Percentiles rank a stretch among this genome's conserved stretches.
phyloP scores from a whole-genome alignment of 2,329 filamentous ascomycete species.

The Hirsutella minnesotensis region DNA sequence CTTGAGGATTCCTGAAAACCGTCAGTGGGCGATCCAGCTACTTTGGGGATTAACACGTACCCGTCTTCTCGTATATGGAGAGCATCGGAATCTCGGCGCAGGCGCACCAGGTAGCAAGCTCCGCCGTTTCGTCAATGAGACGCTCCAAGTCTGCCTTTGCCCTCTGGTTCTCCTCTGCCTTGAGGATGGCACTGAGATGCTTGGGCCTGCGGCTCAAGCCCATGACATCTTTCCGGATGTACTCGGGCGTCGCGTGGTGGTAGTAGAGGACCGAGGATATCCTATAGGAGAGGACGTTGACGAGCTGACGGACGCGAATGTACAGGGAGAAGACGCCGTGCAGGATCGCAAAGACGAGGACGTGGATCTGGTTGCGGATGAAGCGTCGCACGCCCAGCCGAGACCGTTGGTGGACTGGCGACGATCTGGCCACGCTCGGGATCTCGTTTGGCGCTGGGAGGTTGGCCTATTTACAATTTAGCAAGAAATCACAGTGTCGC shows the following conservation, averaged over 20 bases:
- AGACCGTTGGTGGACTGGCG: constrained; percentile 20
- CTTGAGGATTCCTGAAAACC: constrained; percentile 64
- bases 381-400: constrained; percentile 49
- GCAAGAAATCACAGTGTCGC: not conserved
- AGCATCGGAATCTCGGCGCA: constrained; percentile 78
- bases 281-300: constrained; percentile 66
- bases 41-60: constrained; percentile 28
- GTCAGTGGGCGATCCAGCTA: not conserved
- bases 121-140: constrained; percentile 80
- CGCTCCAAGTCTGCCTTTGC: constrained; percentile 67
- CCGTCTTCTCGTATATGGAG: constrained; percentile 85
- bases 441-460: constrained; percentile 22
- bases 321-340: constrained; percentile 83
- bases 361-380: constrained; percentile 49
- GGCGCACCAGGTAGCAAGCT: constrained; percentile 86
- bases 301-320: constrained; percentile 68
- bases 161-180: constrained; percentile 56
- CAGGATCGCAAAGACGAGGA: constrained; percentile 55
- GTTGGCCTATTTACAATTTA: constrained; percentile 17
- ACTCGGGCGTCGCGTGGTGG: constrained; percentile 88
- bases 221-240: constrained; percentile 80
- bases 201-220: constrained; percentile 62
- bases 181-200: constrained; percentile 79
- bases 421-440: constrained; percentile 12
- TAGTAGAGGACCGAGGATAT: constrained; percentile 78